Base-by-base conservation (phyloP, 768 basidiomycete species). In the Roridomyces roridus region DNA sequence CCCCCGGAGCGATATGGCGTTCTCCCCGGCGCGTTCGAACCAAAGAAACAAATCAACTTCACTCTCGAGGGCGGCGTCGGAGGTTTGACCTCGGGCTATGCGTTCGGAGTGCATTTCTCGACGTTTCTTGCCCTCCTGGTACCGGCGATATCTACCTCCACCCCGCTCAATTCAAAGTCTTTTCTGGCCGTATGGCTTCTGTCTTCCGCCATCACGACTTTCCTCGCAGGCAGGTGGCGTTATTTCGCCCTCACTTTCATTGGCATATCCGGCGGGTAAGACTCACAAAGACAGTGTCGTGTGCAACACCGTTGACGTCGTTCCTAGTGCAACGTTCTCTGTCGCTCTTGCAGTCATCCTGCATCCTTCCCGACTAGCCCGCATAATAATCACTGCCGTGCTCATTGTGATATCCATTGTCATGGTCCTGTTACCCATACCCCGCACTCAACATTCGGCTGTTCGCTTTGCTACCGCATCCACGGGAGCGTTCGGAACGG, bases 171-270 rank as follows among this genome's bases (percentile, higher is more conserved):
- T 4, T 50, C 78, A 6, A 79, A 76, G 34, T 72, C 84, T 6
- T 89, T 89, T 66, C 63, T 87, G 12, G 79, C 84, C 11, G 75
- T 86, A 20, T 88, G 85, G 85, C 58, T 88, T 15, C 60, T 89
- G 12, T 80, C 83, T 0, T 77, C 76, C 20, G 58, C 80, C n/a
- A 56, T 76, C 17, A 79, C 80, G 28, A 77, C 80, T 0, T 55
- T 80, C n/a, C 64, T 86, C 5, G 77, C 78, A 8, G 86, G 82
- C 12, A 75, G 87, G 35, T 89, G 82, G 72, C 76, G 78, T 44
- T 78, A 79, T 61, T 77, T 71, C 31, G 81, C 86, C 3, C 70
- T 85, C 15, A 51, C 74, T 2, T 77, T 84, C 62, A 63, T 75
- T 18, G 83, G 81, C 8, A 61, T 85, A 10, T 73, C 78, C 29